Percentiles rank a stretch among this genome's conserved stretches.
Evolutionary conservation across 1,284 basidiomycete species (phyloP).

Genomic region (Pascua sp.): DNA sequence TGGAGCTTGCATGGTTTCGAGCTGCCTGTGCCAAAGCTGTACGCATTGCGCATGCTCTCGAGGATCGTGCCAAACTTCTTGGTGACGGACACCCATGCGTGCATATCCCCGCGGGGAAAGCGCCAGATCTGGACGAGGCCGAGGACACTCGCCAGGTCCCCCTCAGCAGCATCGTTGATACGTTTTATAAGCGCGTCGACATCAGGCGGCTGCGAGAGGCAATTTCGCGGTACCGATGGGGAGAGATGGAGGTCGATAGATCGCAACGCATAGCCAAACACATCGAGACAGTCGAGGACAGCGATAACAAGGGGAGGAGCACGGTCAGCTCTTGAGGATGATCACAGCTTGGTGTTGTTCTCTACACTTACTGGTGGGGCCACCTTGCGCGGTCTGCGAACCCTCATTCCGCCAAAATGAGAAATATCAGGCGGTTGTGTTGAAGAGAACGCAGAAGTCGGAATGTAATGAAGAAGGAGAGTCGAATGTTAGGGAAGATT

Average conservation of each 20-base stretch:
- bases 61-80: constrained; percentile 92
- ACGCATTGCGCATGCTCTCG: constrained; percentile 75
- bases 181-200: constrained; percentile 33
- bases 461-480: too few relatives aligned
- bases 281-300: too few relatives aligned
- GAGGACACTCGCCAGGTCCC: constrained; percentile 27
- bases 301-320: too few relatives aligned
- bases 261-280: too few relatives aligned
- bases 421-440: too few relatives aligned
- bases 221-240: too few relatives aligned
- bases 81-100: constrained; percentile 91
- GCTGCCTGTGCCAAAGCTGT: constrained; percentile 49
- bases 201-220: constrained; percentile 26
- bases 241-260: too few relatives aligned
- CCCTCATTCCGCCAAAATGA: neutral
- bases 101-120: constrained; percentile 95
- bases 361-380: constrained; percentile 26
- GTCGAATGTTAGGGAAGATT: too few relatives aligned
- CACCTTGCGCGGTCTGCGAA: constrained; percentile 26
- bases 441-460: too few relatives aligned
- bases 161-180: constrained; percentile 25
- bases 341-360: too few relatives aligned
- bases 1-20: constrained; percentile 55
- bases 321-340: too few relatives aligned
- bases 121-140: constrained; percentile 60